These are phyloP conservation scores for Pontederia crassipes DNA, from an alignment of 176 grass and related monocot species.

Conservation along the genomic window DNA sequence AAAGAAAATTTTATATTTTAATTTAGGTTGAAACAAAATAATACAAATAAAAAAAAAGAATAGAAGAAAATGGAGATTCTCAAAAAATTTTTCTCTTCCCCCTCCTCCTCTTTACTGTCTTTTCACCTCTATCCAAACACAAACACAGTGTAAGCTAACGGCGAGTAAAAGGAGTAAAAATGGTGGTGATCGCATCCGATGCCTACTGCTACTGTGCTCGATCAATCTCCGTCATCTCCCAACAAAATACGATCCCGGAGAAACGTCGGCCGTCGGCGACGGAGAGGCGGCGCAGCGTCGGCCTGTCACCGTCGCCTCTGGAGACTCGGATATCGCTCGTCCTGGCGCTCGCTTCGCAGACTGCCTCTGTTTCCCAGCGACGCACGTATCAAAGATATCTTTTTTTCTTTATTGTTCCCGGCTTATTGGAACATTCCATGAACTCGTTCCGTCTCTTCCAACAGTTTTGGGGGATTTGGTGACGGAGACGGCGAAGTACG, in stretches of 20 bases:
- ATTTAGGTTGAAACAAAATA: no score
- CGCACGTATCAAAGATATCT: constrained; percentile 7
- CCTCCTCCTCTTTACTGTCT: no score
- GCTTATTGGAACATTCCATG: background rate
- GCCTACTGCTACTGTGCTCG: no score
- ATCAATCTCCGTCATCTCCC: no score
- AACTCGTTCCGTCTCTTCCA: background rate
- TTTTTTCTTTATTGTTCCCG: background rate
- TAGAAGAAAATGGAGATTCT: no score
- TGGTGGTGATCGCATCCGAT: no score
- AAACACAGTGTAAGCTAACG: no score
- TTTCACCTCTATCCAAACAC: no score
- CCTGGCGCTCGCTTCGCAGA: constrained; percentile 60
- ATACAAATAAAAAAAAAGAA: no score
- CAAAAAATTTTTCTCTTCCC: no score
- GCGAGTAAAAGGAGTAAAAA: no score
- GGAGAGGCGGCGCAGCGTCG: constrained; percentile 2
- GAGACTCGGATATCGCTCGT: constrained; percentile 63
- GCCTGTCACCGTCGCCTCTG: constrained; percentile 12
- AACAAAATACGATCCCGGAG: constrained; percentile 3
- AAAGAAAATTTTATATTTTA: no score
- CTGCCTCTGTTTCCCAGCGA: constrained; percentile 46
- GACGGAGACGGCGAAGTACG: constrained; percentile 55
- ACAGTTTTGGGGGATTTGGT: constrained; percentile 42
- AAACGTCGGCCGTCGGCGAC: constrained; percentile 9